Percentiles rank a stretch among this genome's conserved stretches.
Conservation (phyloP, 371 early-diverging fungal genomes). For the Rhizopus sp. region DNA sequence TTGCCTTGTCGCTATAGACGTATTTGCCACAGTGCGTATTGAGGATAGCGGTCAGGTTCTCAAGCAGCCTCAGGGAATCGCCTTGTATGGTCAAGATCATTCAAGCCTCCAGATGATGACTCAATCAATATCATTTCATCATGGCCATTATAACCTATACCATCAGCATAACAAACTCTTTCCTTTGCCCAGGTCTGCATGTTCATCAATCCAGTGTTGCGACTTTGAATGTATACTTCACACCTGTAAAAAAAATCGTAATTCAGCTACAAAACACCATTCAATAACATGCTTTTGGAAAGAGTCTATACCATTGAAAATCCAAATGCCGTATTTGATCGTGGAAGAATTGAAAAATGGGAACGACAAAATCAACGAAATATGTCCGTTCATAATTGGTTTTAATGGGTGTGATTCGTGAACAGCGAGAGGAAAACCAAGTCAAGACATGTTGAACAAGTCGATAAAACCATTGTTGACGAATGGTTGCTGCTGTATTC, state of each 20-base stretch:
- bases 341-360: constrained; percentile 10
- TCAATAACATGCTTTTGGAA: constrained; percentile 7
- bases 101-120: constrained; percentile 16
- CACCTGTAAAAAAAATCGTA: constrained; percentile 4
- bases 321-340: constrained; percentile 11
- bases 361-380: constrained; percentile 11
- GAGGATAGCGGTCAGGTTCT: constrained; percentile 13
- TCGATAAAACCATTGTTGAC: constrained; percentile 5
- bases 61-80: constrained; percentile 10
- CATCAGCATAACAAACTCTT: constrained; percentile 10
- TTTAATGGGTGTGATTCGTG: constrained; percentile 6
- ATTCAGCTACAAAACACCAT: constrained; percentile 4
- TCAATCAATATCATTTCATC: constrained; percentile 15
- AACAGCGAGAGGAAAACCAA: constrained; percentile 11
- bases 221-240: constrained; percentile 5
- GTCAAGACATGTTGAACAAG: constrained; percentile 8
- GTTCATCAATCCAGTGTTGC: constrained; percentile 1
- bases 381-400: constrained; percentile 10
- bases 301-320: constrained; percentile 14
- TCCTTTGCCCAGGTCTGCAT: constrained; percentile 18
- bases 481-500: too few species aligned
- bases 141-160: constrained; percentile 15
- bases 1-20: constrained; percentile 7
- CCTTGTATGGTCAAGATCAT: constrained; percentile 15
- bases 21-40: constrained; percentile 12